Base-by-base conservation (phyloP, 1,284 basidiomycete species). In the Sporisorium exsertum region DNA sequence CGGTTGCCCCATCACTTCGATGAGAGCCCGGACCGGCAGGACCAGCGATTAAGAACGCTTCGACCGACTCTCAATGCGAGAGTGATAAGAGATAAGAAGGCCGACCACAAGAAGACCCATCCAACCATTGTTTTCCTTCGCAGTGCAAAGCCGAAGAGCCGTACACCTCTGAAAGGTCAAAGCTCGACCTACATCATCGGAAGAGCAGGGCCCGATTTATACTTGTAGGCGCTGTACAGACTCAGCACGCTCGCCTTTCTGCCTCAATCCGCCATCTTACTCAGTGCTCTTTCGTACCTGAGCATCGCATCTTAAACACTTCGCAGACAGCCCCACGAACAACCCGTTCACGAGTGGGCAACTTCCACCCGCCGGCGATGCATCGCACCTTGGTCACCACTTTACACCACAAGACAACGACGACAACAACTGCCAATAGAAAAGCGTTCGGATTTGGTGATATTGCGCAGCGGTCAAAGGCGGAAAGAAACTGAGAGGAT, bases 361-460 rank as follows among this genome's bases (percentile, higher is more conserved):
- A 16, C 37, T 18, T 5, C n/a, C 37, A 40, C 4, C 16, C 47
- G 16, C 18, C 27, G 22, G 15, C 47, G 18, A 29, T 35, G 33
- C 33, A 3, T n/a, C 49, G 18, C 24, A 47, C 15, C 13, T 47
- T 15, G 26, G 4, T 27, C 46, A 26, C 26, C 46, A 26, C 26
- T 32, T 16, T 32, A n/a, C 13, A 32, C 27, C 18, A 27, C 27
- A 32, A 32, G n/a, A 29, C 27, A 22, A n/a, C 26, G 9, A 15
- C 18, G n/a, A 5, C 40, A 16, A 43, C 40, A 43, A 35, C 24
- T 4, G 43, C 26, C 13, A n/a, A 24, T 40, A 24, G 32, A 43
- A 58, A 54, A 64, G 51, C 59, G 69, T 72, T 72, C 69, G 66
- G 69, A 72, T 63, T 72, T 52, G 69, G 60, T 60, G 37, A 33